Base-by-base conservation (phyloP, 805 yeast genomes). In the Lipomyces kockii region DNA sequence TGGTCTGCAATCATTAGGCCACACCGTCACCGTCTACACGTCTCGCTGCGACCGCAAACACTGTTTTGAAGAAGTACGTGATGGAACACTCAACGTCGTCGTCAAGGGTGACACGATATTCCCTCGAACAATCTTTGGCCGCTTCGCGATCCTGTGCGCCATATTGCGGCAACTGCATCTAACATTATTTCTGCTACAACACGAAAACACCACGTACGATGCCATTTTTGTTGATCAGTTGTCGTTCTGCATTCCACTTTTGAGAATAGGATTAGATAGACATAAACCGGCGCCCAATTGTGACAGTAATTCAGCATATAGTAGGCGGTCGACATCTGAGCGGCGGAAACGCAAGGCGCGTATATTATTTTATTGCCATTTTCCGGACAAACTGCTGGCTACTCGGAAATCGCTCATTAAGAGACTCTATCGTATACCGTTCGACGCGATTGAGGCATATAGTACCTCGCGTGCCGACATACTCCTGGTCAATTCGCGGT, bases 321-420 rank as follows among this genome's bases (percentile, higher is more conserved):
- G n/a, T 14, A 12, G 61, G 11, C 32, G 61, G 17, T 37, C 61
- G 12, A 11, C 27, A 22, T 46, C 51, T 0, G 8, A 14, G 34
- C 60, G 25, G 11, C 55, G 60, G 34, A 58, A 39, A 14, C 57
- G 63, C 8, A 59, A 68, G 11, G 77, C 89, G 1, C 85, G 85
- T 61, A 83, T 90, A 2, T 79, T 95, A 61, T 95, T 94, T 76
- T 95, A 95, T 78, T 93, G 99, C 75, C 99, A 95, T 80, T 94
- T 94, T 78, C 99, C 99, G 0, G 99, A 95, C 78, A 89, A 89
- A 75, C 81, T 89, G 60, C 80, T 94, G 55, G 89, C 97, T 0
- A 80, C 81, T 22, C 88, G 88, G 62, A 46, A 60, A 1, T 80
- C 83, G 2, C 34, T 83, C 0, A 34, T 89, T 8, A 88, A 92